A percentile compares a stretch with the other conserved stretches of the same genome.
Evolutionary conservation across 2,329 filamentous ascomycete species (phyloP).

Genomic region (Hysterium pulicare): DNA sequence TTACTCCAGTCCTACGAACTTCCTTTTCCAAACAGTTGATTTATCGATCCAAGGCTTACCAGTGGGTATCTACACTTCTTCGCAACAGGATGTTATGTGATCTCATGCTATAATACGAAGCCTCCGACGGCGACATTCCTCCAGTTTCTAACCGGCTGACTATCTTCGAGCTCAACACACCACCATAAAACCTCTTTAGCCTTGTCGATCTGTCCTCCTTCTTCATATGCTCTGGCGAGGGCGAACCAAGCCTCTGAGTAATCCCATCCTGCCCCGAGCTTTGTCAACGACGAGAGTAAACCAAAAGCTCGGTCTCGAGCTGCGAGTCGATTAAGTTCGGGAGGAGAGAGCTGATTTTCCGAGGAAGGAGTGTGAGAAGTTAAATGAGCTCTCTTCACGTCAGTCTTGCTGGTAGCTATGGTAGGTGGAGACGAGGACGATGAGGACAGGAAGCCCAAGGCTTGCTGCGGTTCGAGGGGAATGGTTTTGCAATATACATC

Average conservation of each 20-base stretch:
- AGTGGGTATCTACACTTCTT: constrained; percentile 2
- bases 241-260: constrained; percentile 90
- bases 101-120: constrained; percentile 24
- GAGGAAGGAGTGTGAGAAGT: constrained; percentile 46
- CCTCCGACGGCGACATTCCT: constrained; percentile 53
- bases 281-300: constrained; percentile 77
- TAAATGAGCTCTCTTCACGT: constrained; percentile 42
- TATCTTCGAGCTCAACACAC: constrained; percentile 93
- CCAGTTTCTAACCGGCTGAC: constrained; percentile 76
- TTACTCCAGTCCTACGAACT: no score
- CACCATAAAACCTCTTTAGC: constrained; percentile 94
- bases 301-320: constrained; percentile 86
- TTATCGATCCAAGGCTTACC: neutral
- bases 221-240: constrained; percentile 81
- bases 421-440: constrained; percentile 9
- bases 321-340: constrained; percentile 76
- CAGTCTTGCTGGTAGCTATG: constrained; percentile 7
- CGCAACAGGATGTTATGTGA: neutral
- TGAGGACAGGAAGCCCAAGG: constrained; percentile 12
- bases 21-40: neutral
- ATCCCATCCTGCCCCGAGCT: constrained; percentile 85
- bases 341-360: constrained; percentile 52
- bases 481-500: constrained; percentile 71
- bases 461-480: constrained; percentile 55
- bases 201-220: constrained; percentile 79